These are phyloP conservation scores for Schoenoplectus tabernaemontani DNA, from an alignment of 202 grass and related monocot species.

Conservation along the genomic window DNA sequence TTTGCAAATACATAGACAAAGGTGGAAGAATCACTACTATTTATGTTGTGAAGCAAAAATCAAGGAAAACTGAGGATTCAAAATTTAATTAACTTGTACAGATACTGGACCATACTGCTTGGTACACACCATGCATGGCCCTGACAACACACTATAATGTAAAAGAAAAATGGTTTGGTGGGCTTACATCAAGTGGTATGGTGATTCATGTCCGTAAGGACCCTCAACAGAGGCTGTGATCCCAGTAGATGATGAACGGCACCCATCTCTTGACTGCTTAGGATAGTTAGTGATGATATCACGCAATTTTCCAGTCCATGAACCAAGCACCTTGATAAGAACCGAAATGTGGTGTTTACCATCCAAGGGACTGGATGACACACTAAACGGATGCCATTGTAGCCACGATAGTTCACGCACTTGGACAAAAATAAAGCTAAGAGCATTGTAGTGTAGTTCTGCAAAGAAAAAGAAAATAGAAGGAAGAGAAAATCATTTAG, in stretches of 20 bases:
- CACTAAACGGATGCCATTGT: slow-evolving; percentile 91
- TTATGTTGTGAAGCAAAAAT: too few species aligned
- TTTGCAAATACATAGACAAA: too few species aligned
- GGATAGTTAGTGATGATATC: slow-evolving; percentile 47
- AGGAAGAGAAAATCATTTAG: neutral
- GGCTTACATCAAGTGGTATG: slow-evolving; percentile 93
- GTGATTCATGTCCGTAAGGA: slow-evolving; percentile 85
- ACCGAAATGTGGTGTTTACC: slow-evolving; percentile 78
- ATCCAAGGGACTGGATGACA: slow-evolving; percentile 92
- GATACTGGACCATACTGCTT: neutral
- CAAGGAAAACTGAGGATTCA: too few species aligned
- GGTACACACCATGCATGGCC: neutral
- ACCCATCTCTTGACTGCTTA: slow-evolving; percentile 28
- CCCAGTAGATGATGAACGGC: slow-evolving; percentile 4
- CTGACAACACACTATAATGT: neutral
- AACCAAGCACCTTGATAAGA: slow-evolving; percentile 86
- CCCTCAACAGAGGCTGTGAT: slow-evolving; percentile 84
- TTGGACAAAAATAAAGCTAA: slow-evolving; percentile 93
- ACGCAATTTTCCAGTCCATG: slow-evolving; percentile 69
- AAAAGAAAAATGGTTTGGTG: neutral
- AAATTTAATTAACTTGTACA: neutral
- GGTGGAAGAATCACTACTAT: too few species aligned
- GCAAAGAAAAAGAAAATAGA: slow-evolving; percentile 19
- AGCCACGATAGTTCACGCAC: slow-evolving; percentile 68
- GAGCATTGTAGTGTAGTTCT: slow-evolving; percentile 81